Base-by-base conservation (phyloP, 1,284 basidiomycete genomes). In the Anthracocystis setariae region DNA sequence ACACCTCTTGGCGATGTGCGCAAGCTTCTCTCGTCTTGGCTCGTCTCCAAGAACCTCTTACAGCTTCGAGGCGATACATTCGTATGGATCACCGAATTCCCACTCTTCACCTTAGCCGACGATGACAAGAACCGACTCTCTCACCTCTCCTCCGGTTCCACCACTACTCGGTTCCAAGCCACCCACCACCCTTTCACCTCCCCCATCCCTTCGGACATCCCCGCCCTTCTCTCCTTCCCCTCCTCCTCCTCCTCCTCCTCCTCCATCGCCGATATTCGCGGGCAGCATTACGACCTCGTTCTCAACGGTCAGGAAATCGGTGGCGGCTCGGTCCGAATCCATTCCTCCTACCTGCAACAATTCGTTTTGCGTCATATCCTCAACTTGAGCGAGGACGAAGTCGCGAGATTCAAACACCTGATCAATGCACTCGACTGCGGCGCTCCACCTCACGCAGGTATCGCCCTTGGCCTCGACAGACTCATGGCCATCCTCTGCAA, bases 251-350 rank as follows among this genome's bases (percentile, higher is more conserved):
- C 40, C 37, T 42, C 42, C 15, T 9, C 54, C 0, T 8, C 39
- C 8, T 20, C 27, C 0, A 44, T 81, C 10, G 64, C 69, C 0
- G 21, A 52, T 17, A 53, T 94, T 71, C 88, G 92, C 46, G 94
- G 94, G 2, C 94, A 98, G 83, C 94, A 97, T 84, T 98, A 97
- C 81, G 94, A 98, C 85, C 89, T 98, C 42, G 93, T 98, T n/a
- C 84, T 97, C 62, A 92, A 97, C 82, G 94, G 94, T 3, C 88
- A 90, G 60, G 94, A 98, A 85, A 91, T 98, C 69, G 94, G 93
- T 24, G 94, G 94, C 27, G 94, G 94, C 12, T 92, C 91, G 29
- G 94, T 98, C 58, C 89, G 94, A 74, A 89, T 98, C 38, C 94
- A 98, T 82, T 92, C 95, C 82, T 88, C 91, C 1, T 83, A 80